Conservation (phyloP, 345 rosid genomes). For the Luvunga scandens region DNA sequence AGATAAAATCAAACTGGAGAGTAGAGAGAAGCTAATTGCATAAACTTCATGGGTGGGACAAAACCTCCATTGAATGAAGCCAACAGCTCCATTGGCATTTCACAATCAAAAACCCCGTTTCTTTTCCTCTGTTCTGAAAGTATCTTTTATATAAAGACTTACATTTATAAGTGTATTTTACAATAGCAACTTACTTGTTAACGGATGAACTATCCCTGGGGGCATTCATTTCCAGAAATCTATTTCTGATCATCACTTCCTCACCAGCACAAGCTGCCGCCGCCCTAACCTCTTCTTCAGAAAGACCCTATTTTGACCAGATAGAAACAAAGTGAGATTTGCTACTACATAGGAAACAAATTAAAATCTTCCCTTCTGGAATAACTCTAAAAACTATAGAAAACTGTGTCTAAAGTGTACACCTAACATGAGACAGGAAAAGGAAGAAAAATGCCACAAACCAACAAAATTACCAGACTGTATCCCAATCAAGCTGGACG, state of each 20-base stretch:
- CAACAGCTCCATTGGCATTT: background rate
- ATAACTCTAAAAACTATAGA: background rate
- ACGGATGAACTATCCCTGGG: constrained; percentile 90
- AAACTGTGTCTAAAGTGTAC: background rate
- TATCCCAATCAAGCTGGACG: background rate
- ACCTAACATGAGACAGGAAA: background rate
- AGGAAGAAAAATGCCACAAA: background rate
- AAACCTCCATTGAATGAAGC: constrained; percentile 7
- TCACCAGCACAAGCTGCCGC: constrained; percentile 97
- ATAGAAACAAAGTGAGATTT: constrained; percentile 19
- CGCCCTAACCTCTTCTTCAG: constrained; percentile 93
- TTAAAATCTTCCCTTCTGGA: background rate
- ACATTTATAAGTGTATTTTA: background rate
- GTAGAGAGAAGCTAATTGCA: constrained; percentile 1
- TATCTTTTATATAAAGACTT: background rate
- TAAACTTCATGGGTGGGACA: constrained; percentile 1
- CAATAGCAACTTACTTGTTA: constrained; percentile 67
- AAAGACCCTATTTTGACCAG: constrained; percentile 69
- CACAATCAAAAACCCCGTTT: background rate
- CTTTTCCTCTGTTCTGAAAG: background rate
- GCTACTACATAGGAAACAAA: background rate
- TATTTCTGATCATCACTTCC: constrained; percentile 95
- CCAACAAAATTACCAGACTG: background rate
- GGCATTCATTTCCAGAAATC: constrained; percentile 95
- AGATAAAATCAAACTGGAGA: constrained; percentile 3